A percentile compares a stretch with the other conserved stretches of the same genome.
These are phyloP conservation scores for Quercus cerris DNA, from an alignment of 306 rosid genomes.

Conservation along the genomic window DNA sequence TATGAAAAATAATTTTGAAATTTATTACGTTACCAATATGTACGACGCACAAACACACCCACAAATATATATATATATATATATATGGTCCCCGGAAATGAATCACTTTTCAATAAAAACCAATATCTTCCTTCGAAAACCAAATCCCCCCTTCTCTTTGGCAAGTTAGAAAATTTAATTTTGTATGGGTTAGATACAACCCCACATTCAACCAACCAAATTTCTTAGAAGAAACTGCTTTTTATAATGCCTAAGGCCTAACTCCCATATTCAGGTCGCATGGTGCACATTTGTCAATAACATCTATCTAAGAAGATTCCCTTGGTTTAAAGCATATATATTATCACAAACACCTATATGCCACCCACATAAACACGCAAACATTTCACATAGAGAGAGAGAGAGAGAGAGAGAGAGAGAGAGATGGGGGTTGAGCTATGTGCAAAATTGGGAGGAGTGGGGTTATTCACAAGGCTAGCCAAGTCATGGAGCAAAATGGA, in stretches of 20 bases:
- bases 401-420: constrained; percentile 19
- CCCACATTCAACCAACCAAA: not conserved
- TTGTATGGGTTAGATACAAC: not conserved
- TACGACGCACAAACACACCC: too few relatives aligned
- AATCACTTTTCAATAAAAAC: too few relatives aligned
- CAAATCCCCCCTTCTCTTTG: not conserved
- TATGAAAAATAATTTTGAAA: too few relatives aligned
- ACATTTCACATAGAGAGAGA: not conserved
- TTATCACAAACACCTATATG: constrained; percentile 1
- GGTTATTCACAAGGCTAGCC: constrained; percentile 37
- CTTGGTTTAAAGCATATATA: constrained; percentile 2
- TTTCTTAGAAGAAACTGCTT: constrained; percentile 23
- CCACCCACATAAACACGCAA: not conserved
- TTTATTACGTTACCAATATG: too few relatives aligned
- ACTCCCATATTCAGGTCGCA: constrained; percentile 24
- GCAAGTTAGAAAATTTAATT: not conserved
- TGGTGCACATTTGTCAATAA: constrained; percentile 21
- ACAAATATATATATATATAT: too few relatives aligned
- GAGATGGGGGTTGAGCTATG: constrained; percentile 14
- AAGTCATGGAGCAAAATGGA: constrained; percentile 44
- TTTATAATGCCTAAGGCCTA: not conserved
- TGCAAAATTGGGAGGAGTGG: constrained; percentile 34
- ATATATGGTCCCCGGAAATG: too few relatives aligned
- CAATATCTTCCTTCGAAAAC: not conserved
- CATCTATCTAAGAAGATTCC: constrained; percentile 28